phyloP scores from a whole-genome alignment of 495 filamentous ascomycete species.

The Hamigera avellanea region DNA sequence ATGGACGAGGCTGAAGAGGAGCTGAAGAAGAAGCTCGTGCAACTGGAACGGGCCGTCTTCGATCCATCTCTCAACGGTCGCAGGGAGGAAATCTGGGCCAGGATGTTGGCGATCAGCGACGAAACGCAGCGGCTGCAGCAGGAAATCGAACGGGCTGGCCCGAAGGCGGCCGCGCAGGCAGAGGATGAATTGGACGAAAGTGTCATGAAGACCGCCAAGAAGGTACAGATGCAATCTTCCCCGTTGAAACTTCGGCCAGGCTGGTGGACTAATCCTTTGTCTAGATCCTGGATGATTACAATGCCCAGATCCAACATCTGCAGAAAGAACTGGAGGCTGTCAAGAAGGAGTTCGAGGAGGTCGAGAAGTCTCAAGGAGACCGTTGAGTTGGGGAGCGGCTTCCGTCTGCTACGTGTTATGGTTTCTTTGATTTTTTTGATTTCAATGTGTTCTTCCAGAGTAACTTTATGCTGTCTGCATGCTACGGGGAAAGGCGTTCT shows the following conservation, averaged over 20 bases:
- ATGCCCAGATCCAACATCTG: conserved; percentile 74
- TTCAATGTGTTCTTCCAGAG: neutral
- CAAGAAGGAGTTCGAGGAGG: conserved; percentile 67
- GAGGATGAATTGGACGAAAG: conserved; percentile 60
- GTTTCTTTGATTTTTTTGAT: conserved; percentile 4
- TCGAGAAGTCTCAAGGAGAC: conserved; percentile 45
- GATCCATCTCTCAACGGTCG: conserved; percentile 77
- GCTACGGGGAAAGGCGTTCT: neutral
- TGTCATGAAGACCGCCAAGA: conserved; percentile 67
- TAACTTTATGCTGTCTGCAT: neutral
- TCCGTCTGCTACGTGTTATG: conserved; percentile 1
- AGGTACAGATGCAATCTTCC: conserved; percentile 44
- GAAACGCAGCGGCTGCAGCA: conserved; percentile 65
- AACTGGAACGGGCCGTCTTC: conserved; percentile 61
- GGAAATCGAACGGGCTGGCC: conserved; percentile 60
- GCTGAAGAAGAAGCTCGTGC: conserved; percentile 69
- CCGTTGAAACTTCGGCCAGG: neutral
- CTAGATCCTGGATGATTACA: conserved; percentile 84
- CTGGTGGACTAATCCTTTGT: conserved; percentile 4
- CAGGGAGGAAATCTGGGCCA: conserved; percentile 92
- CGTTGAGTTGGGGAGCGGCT: too few species aligned
- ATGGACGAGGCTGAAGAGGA: conserved; percentile 86
- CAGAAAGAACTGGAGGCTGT: conserved; percentile 70
- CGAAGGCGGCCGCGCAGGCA: conserved; percentile 32
- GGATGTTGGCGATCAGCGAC: conserved; percentile 76